phyloP scores from a whole-genome alignment of 176 grass and related monocot genomes.

The Alloteropsis semialata region DNA sequence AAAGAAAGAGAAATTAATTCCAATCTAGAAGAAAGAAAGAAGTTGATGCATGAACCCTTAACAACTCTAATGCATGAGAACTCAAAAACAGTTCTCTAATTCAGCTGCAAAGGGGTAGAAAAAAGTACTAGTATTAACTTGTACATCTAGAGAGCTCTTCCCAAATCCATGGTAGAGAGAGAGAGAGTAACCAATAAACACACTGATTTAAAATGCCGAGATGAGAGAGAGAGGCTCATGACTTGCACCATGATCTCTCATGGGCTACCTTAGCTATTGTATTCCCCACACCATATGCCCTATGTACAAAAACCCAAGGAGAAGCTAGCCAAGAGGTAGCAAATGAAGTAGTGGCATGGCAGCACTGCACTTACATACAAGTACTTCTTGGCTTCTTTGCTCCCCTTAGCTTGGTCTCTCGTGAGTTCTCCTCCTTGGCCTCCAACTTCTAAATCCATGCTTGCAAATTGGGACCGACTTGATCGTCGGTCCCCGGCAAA shows the following conservation, averaged over 20 bases:
- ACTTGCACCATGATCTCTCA: conserved; percentile 44
- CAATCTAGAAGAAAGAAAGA: conserved; percentile 34
- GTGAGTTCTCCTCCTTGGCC: neutral
- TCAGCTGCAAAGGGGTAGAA: conserved; percentile 36
- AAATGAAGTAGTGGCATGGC: conserved; percentile 42
- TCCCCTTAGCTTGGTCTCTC: conserved; percentile 3
- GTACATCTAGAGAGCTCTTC: conserved; percentile 39
- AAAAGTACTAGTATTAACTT: conserved; percentile 53
- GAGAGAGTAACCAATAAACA: conserved; percentile 45
- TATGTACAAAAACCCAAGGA: conserved; percentile 57
- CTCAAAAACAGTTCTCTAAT: conserved; percentile 66
- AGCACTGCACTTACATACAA: conserved; percentile 54
- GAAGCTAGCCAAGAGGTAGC: conserved; percentile 27
- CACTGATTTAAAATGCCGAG: conserved; percentile 47
- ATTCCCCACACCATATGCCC: conserved; percentile 47
- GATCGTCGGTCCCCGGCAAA: neutral
- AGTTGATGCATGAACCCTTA: conserved; percentile 26
- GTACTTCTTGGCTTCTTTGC: conserved; percentile 37
- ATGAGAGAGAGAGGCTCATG: conserved; percentile 33
- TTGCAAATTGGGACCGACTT: neutral
- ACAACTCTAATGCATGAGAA: conserved; percentile 46
- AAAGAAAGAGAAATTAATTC: conserved; percentile 10
- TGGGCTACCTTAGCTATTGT: conserved; percentile 36
- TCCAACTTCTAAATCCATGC: conserved; percentile 18
- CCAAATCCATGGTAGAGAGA: conserved; percentile 30